Evolutionary conservation across 768 basidiomycete genomes (phyloP).

Genomic region (Lanmaoa pseudosensibilis): DNA sequence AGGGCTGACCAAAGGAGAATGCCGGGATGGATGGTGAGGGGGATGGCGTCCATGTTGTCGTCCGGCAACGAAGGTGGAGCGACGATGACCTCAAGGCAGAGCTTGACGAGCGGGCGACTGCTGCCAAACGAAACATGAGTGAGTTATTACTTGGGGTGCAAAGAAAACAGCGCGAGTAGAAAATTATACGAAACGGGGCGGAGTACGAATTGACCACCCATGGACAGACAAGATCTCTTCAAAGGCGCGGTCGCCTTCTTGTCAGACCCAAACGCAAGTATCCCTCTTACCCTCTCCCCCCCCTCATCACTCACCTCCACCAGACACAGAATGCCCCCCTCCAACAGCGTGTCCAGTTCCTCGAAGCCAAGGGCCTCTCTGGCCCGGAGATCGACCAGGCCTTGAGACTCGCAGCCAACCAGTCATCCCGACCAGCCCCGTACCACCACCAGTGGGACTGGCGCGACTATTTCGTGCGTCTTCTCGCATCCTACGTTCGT

Average conservation of each 20-base stretch:
- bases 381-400: conserved; percentile 84
- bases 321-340: conserved; percentile 79
- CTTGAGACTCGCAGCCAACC: conserved; percentile 57
- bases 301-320: conserved; percentile 16
- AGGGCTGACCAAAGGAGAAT: conserved; percentile 5
- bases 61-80: conserved; percentile 15
- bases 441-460: conserved; percentile 75
- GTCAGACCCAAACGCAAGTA: conserved; percentile 72
- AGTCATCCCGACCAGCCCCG: conserved; percentile 34
- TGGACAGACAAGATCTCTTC: conserved; percentile 72
- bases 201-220: conserved; percentile 27
- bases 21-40: conserved; percentile 5
- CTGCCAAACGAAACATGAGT: conserved; percentile 35
- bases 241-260: conserved; percentile 84
- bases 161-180: not conserved
- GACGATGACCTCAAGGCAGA: not conserved
- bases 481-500: not conserved
- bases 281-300: not conserved
- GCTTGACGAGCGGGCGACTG: not conserved
- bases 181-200: conserved; percentile 18
- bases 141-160: too few relatives aligned
- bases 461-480: conserved; percentile 93
- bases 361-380: conserved; percentile 92
- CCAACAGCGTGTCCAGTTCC: conserved; percentile 85
- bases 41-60: conserved; percentile 13